Percentiles rank a stretch among this genome's conserved stretches.
These are phyloP conservation scores for Teratosphaeria nubilosa DNA, from an alignment of 2,329 filamentous ascomycete species.

Conservation along the genomic window DNA sequence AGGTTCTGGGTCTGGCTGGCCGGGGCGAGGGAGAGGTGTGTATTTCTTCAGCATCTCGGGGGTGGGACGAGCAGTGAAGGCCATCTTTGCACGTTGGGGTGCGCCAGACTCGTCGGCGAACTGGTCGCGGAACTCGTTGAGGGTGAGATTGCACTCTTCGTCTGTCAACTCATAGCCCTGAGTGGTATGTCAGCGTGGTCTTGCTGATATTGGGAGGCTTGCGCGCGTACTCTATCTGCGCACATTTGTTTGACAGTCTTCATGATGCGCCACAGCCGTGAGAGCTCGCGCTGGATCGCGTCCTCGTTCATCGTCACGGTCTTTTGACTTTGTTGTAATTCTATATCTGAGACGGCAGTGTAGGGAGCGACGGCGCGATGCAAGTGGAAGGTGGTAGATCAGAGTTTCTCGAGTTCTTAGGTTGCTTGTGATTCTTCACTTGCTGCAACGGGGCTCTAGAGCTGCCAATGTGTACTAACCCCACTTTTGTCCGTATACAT, in stretches of 20 bases:
- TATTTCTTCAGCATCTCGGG: constrained; percentile 77
- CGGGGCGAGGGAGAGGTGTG: constrained; percentile 56
- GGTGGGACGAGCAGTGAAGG: constrained; percentile 78
- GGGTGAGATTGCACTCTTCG: constrained; percentile 75
- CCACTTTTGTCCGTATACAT: too few relatives aligned
- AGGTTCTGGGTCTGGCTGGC: constrained; percentile 34
- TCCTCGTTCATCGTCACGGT: constrained; percentile 10
- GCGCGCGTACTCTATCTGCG: constrained; percentile 61
- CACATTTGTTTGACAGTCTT: constrained; percentile 94
- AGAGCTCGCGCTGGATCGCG: constrained; percentile 23
- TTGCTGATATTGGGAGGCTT: constrained; percentile 5
- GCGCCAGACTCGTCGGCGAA: constrained; percentile 65
- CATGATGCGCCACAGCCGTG: constrained; percentile 86
- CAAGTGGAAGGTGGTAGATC: background rate
- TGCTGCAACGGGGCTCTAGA: too few relatives aligned
- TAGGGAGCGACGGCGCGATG: background rate
- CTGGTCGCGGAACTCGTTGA: constrained; percentile 67
- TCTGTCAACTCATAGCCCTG: constrained; percentile 91
- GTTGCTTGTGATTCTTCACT: background rate
- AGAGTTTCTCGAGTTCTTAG: too few relatives aligned
- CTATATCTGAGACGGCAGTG: too few relatives aligned
- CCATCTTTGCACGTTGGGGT: constrained; percentile 72
- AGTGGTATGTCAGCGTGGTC: constrained; percentile 7
- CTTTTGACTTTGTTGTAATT: background rate
- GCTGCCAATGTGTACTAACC: too few relatives aligned